Percentiles rank a stretch among this genome's conserved stretches.
Evolutionary conservation across 768 basidiomycete genomes (phyloP).

Genomic region (Agaricus blazei): DNA sequence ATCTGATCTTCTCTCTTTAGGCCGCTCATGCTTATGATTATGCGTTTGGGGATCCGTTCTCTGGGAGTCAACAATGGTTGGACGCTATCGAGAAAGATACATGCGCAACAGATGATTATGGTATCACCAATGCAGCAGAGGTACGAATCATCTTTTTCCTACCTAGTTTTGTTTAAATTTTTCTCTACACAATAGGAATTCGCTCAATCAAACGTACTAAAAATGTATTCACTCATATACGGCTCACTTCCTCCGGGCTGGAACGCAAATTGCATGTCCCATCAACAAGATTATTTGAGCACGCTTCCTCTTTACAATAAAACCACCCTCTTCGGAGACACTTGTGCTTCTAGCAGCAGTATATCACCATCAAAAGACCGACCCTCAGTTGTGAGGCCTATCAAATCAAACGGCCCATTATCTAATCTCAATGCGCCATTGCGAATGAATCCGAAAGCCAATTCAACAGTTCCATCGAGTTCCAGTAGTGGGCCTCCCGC

Average conservation of each 20-base stretch:
- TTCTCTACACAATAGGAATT: conserved; percentile 18
- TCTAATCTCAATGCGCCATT: neutral
- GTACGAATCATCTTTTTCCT: conserved; percentile 8
- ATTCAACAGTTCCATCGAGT: neutral
- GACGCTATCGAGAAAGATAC: conserved; percentile 19
- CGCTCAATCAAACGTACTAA: conserved; percentile 24
- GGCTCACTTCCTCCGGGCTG: conserved; percentile 20
- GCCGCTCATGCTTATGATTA: conserved; percentile 27
- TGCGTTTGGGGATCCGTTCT: conserved; percentile 15
- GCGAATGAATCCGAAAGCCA: neutral
- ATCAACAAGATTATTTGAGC: conserved; percentile 22
- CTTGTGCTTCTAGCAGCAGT: conserved; percentile 15
- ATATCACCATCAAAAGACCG: too few species aligned
- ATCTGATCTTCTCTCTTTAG: conserved; percentile 3
- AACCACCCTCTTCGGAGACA: conserved; percentile 22
- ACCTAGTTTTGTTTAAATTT: neutral
- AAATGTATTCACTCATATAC: conserved; percentile 19
- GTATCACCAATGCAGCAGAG: conserved; percentile 21
- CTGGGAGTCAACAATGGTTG: conserved; percentile 17
- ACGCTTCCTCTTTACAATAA: conserved; percentile 18
- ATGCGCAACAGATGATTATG: conserved; percentile 26
- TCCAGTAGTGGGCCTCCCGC: too few species aligned
- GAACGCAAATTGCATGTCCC: conserved; percentile 21
- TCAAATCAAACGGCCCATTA: neutral
- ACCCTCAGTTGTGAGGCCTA: neutral